Evolutionary conservation across 1,284 basidiomycete species (phyloP).

Genomic region (Grifola frondosa): DNA sequence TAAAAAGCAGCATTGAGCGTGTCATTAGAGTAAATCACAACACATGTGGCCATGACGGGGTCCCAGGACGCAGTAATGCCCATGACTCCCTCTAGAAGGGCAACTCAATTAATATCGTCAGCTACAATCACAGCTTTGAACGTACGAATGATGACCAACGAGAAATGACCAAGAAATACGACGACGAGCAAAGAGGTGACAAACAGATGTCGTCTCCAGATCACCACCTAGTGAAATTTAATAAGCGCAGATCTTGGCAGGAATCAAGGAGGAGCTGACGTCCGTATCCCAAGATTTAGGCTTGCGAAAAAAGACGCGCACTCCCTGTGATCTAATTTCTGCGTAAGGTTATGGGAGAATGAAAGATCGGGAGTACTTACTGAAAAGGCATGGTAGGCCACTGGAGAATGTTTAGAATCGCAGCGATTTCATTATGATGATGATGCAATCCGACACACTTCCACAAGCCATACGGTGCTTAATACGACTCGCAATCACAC

Average conservation of each 20-base stretch:
- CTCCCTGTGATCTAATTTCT: constrained; percentile 8
- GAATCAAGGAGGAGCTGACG: constrained; percentile 5
- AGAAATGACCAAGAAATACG: constrained; percentile 9
- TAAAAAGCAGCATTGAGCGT: constrained; percentile 16
- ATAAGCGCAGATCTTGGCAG: too few relatives aligned
- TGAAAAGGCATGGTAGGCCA: too few relatives aligned
- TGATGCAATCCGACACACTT: constrained; percentile 7
- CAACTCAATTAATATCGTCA: too few relatives aligned
- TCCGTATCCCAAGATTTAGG: constrained; percentile 13
- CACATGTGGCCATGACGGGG: constrained; percentile 2
- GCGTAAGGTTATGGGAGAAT: not conserved
- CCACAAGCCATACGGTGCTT: constrained; percentile 7
- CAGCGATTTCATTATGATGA: too few relatives aligned
- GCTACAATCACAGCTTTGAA: too few relatives aligned
- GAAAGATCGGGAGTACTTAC: too few relatives aligned
- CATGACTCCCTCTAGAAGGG: constrained; percentile 7
- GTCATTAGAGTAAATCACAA: constrained; percentile 9
- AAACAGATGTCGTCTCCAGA: constrained; percentile 16
- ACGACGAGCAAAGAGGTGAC: constrained; percentile 10
- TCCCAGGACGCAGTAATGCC: constrained; percentile 11
- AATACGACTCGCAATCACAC: constrained; percentile 8
- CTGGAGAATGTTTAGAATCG: too few relatives aligned
- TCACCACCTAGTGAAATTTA: not conserved
- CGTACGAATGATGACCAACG: constrained; percentile 13
- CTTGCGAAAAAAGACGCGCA: constrained; percentile 14